Conservation (phyloP, 208 protist species). For the Leishmania aethiopica region DNA sequence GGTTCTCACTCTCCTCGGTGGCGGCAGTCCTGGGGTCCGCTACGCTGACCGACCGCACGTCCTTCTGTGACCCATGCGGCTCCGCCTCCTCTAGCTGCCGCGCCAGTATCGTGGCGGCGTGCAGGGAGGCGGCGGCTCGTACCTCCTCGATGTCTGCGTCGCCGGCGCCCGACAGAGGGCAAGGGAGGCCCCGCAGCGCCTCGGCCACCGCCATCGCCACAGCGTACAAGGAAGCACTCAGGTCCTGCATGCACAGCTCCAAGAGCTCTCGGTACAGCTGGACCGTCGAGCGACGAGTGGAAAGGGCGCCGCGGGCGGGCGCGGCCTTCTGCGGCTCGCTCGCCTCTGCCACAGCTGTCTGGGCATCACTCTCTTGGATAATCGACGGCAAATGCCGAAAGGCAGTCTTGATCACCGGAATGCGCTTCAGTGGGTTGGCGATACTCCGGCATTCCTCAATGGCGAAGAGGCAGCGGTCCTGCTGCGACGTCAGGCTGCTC, state of each 20-base stretch:
- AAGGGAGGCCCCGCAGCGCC: conserved; percentile 43
- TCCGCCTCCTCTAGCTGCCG: conserved; percentile 34
- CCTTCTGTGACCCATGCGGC: not conserved
- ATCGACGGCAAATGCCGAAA: conserved; percentile 32
- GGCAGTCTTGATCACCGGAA: conserved; percentile 28
- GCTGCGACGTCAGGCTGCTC: conserved; percentile 20
- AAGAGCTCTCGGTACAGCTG: conserved; percentile 74
- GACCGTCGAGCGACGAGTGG: conserved; percentile 36
- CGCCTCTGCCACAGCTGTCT: not conserved
- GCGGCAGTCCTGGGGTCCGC: not conserved
- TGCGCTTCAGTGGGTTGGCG: conserved; percentile 29
- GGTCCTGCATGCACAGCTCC: conserved; percentile 56
- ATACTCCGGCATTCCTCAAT: conserved; percentile 30
- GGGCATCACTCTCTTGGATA: not conserved
- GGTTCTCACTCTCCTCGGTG: conserved; percentile 6
- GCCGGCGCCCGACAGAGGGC: conserved; percentile 12
- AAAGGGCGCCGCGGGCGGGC: not conserved
- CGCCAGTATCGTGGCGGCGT: conserved; percentile 24
- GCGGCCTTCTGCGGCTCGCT: not conserved
- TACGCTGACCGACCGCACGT: not conserved
- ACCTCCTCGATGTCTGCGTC: conserved; percentile 24
- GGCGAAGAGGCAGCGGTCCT: conserved; percentile 31
- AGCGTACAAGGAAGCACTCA: conserved; percentile 47
- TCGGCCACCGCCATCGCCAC: conserved; percentile 64
- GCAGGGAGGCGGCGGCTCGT: conserved; percentile 31